Percentiles rank a stretch among this genome's conserved stretches.
phyloP scores from a whole-genome alignment of 2,329 filamentous ascomycete genomes.

The Pseudopyrenochaeta lycopersici region DNA sequence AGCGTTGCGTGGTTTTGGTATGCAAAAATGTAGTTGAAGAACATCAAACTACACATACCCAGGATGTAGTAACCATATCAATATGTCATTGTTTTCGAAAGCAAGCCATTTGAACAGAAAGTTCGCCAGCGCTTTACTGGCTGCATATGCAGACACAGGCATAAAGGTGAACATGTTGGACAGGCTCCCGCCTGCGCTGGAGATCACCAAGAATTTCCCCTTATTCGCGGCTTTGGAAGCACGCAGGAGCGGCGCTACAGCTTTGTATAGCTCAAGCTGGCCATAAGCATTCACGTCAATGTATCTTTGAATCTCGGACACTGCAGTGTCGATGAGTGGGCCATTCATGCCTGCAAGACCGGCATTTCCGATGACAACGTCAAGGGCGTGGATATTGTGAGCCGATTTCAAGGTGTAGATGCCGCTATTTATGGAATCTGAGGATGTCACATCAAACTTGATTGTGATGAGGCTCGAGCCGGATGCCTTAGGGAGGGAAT shows the following conservation, averaged over 20 bases:
- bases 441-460: conserved; percentile 19
- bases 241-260: conserved; percentile 15
- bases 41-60: conserved; percentile 13
- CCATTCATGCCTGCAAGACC: background rate
- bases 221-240: background rate
- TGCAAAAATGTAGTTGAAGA: too few relatives aligned
- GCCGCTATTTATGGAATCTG: conserved; percentile 32
- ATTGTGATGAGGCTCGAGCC: conserved; percentile 16
- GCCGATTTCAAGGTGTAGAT: conserved; percentile 27
- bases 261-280: conserved; percentile 24
- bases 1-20: background rate
- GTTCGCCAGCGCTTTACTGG: conserved; percentile 26
- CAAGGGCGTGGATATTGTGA: conserved; percentile 25
- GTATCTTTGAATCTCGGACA: conserved; percentile 14
- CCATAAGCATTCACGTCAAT: conserved; percentile 26
- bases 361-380: conserved; percentile 51
- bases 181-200: conserved; percentile 16
- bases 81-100: conserved; percentile 19
- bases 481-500: conserved; percentile 26
- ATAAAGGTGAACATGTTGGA: conserved; percentile 12
- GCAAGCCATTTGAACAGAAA: conserved; percentile 27
- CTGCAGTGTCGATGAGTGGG: background rate
- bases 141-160: conserved; percentile 19
- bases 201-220: conserved; percentile 23
- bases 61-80: conserved; percentile 21